Evolutionary conservation across 208 protist genomes (phyloP), one percentile per base, ranked within the genome.

Genomic region (Acanthamoeba culbertsoni): DNA sequence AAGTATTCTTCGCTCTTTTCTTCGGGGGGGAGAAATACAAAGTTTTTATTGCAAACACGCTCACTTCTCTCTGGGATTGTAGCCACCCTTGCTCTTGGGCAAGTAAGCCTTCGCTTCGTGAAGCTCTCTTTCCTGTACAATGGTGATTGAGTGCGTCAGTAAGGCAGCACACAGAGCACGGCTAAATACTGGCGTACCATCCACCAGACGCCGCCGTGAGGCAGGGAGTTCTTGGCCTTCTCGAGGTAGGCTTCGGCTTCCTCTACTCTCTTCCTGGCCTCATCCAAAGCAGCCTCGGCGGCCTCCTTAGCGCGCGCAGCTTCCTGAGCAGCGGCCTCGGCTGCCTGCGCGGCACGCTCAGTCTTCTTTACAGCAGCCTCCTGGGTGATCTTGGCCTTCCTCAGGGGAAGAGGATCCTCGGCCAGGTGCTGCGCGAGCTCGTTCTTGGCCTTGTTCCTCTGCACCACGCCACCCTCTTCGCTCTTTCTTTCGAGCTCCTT

Each of bases 291-390:
- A 18, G 46, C 79, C 79, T 89, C 79, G 31, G 79, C 79, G 46
- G 79, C 79, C 23, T 57, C 79, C 79, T 89, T 89, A 37, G 68
- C 88, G 6, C 33, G 53, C 7, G 42, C 40, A 12, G 91, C 89
- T 8, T 40, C 45, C n/a, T 79, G 57, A 45, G 91, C 73, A 42
- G 93, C 84, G n/a, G 48, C 68, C 65, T 93, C 35, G 62, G 92
- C 88, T 35, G 43, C 93, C 53, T 40, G 8, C 18, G 63, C 40
- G 40, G 93, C 94, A 20, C 91, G 55, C 37, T 95, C 94, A 23
- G 94, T 51, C 77, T 94, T 95, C 68, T 93, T 95, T 16, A 86
- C 84, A 46, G 92, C 90, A 43, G 92, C 94, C 82, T 95, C 94
- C 37, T 51, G 51, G 26, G 94, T 92, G 59, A 95, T 94, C 82